These are phyloP conservation scores for Pseudoturritis turrita DNA, from an alignment of 345 rosid species.

Conservation along the genomic window DNA sequence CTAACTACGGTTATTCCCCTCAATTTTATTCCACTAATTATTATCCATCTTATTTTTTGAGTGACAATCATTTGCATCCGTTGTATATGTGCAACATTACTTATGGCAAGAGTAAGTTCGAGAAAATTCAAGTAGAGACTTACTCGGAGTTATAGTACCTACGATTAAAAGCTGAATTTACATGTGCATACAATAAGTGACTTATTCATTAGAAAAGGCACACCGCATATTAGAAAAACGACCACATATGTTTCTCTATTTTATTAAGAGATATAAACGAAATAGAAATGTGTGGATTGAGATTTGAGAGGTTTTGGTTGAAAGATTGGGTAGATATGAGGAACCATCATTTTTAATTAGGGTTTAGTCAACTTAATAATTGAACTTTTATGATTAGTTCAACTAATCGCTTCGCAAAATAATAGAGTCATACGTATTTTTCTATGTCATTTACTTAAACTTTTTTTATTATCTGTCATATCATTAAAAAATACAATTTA, in stretches of 20 bases:
- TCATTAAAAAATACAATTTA: too few species aligned
- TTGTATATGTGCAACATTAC: too few species aligned
- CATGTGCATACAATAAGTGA: neutral
- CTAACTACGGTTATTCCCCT: too few species aligned
- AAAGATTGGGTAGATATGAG: neutral
- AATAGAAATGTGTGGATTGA: neutral
- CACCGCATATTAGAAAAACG: neutral
- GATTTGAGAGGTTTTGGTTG: neutral
- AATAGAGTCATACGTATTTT: neutral
- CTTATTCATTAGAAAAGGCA: neutral
- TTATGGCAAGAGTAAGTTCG: neutral
- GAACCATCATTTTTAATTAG: neutral
- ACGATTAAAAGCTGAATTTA: neutral
- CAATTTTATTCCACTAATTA: too few species aligned
- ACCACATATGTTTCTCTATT: neutral
- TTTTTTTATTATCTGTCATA: too few species aligned
- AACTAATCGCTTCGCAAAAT: neutral
- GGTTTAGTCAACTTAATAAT: neutral
- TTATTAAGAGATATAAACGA: neutral
- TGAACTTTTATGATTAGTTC: constrained; percentile 5
- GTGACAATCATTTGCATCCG: too few species aligned
- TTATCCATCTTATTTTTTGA: too few species aligned
- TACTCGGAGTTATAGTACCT: too few species aligned
- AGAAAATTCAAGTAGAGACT: neutral
- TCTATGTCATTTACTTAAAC: neutral